Evolutionary conservation across 2,329 filamentous ascomycete genomes (phyloP), one percentile per base, ranked within the genome.

Genomic region (Fusarium longipes): DNA sequence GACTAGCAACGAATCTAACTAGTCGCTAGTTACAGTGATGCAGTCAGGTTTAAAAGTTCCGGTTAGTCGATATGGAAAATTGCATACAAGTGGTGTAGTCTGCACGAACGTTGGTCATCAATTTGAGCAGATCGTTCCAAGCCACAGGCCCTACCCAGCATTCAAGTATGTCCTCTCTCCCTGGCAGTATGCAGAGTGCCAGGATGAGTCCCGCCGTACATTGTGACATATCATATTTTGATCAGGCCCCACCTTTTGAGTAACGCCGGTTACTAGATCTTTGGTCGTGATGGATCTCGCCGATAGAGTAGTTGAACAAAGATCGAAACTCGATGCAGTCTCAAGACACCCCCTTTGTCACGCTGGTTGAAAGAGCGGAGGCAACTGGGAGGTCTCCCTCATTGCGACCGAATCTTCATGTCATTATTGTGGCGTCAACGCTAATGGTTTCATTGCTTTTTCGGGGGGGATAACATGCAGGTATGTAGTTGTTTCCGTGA

Each of bases 201-300:
- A 54, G 54, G 57, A 61, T 61, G 58, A 27, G 70, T 73, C 55
- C 57, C 53, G 66, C 56, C 51, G 60, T 59, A 56, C 59, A 61
- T 61, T 40, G 18, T 74, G 72, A 73, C 64, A 57, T 42, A 67
- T 74, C 72, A 73, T 38, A 64, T 72, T 69, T 38, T 62, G 65
- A 72, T 70, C 60, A 72, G 42, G 44, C 62, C 63, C 69, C 58
- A 65, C 57, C 47, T 51, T 51, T 27, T 50, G 52, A 43, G 47
- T 36, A 38, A 55, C 59, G 30, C 50, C 18, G 24, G 27, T 44
- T 45, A 36, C 24, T 35, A 33, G 50, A 49, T 36, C 35, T 49
- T 35, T 48, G 15, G 51, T 30, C 43, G 22, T 55, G 48, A 63
- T 30, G 63, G 52, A 58, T 63, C 44, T 56, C 30, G 47, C 45